phyloP scores from a whole-genome alignment of 2,329 filamentous ascomycete genomes.

The Aspergillus versicolor region DNA sequence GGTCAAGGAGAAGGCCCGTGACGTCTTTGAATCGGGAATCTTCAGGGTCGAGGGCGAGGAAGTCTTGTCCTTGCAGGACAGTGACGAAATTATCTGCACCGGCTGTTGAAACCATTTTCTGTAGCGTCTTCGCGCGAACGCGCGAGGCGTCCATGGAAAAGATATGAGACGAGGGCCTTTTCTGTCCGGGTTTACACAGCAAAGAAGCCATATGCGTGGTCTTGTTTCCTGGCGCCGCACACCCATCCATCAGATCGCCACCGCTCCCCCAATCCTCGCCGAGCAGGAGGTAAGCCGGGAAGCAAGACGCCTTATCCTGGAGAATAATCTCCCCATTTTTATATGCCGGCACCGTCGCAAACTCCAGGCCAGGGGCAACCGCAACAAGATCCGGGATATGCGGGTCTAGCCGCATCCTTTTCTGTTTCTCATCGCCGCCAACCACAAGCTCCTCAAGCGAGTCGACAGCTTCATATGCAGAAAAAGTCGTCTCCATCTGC shows the following conservation, averaged over 20 bases:
- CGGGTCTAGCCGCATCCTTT: slow-evolving; percentile 58
- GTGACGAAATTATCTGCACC: slow-evolving; percentile 66
- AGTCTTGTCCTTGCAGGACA: slow-evolving; percentile 75
- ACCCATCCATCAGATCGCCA: slow-evolving; percentile 85
- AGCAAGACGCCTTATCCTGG: slow-evolving; percentile 96
- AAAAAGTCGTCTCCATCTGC: slow-evolving; percentile 74
- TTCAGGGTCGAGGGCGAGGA: slow-evolving; percentile 70
- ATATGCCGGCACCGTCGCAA: slow-evolving; percentile 74
- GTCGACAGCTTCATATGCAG: slow-evolving; percentile 57
- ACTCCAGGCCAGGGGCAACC: slow-evolving; percentile 67
- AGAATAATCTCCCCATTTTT: slow-evolving; percentile 75
- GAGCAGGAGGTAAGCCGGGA: slow-evolving; percentile 85
- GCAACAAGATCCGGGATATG: slow-evolving; percentile 84
- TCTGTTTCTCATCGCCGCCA: slow-evolving; percentile 26
- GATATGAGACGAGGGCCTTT: slow-evolving; percentile 44
- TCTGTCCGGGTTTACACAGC: slow-evolving; percentile 42
- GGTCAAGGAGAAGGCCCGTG: slow-evolving; percentile 81
- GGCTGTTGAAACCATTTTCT: slow-evolving; percentile 80
- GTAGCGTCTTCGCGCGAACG: slow-evolving; percentile 68
- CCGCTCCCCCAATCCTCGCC: slow-evolving; percentile 53
- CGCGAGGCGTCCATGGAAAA: slow-evolving; percentile 42
- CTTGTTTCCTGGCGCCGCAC: slow-evolving; percentile 94
- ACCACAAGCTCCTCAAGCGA: slow-evolving; percentile 58
- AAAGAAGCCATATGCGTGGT: slow-evolving; percentile 89
- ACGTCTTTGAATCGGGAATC: slow-evolving; percentile 66